Evolutionary conservation across 2,329 filamentous ascomycete species (phyloP).

Genomic region (Amauroascus verrucosus): DNA sequence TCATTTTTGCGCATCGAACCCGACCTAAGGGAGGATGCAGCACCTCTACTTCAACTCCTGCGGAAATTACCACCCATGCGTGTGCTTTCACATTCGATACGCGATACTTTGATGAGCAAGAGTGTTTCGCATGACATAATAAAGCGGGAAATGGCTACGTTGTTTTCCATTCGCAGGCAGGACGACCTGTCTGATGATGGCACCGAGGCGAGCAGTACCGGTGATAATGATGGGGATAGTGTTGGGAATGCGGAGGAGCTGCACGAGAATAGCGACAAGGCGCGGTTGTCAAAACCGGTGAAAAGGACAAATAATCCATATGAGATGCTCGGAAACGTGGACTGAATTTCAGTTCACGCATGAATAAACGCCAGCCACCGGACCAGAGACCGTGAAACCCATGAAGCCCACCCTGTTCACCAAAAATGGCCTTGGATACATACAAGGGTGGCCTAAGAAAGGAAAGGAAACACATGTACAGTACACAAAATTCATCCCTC

Average conservation of each 20-base stretch:
- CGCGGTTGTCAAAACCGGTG: background rate
- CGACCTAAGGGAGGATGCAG: background rate
- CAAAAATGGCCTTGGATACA: background rate
- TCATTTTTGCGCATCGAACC: conserved; percentile 21
- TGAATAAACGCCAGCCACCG: background rate
- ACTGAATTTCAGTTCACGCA: background rate
- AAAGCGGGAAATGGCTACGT: background rate
- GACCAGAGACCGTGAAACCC: background rate
- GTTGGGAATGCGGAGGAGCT: background rate
- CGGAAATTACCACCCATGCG: conserved; percentile 19
- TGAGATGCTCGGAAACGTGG: conserved; percentile 3
- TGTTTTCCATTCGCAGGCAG: background rate
- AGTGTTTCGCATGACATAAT: background rate
- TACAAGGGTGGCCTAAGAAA: conserved; percentile 1
- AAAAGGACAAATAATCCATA: conserved; percentile 10
- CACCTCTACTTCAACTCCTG: conserved; percentile 13
- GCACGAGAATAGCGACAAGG: background rate
- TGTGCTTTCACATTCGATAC: conserved; percentile 9
- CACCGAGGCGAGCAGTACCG: background rate
- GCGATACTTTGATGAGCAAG: background rate
- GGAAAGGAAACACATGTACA: background rate
- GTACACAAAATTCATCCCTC: conserved; percentile 2
- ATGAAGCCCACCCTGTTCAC: background rate
- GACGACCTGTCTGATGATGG: background rate
- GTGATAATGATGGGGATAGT: background rate